phyloP scores from a whole-genome alignment of 805 yeast genomes.

The Wickerhamia fluorescens region DNA sequence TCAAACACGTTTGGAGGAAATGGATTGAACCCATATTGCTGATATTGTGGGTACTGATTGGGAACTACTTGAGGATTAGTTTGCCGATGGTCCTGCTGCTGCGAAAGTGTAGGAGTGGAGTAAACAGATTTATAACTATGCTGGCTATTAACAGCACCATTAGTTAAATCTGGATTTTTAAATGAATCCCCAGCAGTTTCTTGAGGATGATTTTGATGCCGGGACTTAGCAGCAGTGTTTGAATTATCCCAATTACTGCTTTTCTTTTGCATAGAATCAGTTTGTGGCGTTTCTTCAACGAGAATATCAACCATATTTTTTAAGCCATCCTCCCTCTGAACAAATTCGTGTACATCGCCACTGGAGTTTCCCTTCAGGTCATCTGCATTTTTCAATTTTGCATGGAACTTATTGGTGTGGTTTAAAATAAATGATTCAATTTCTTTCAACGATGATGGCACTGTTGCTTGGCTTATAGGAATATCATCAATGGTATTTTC shows the following conservation, averaged over 20 bases:
- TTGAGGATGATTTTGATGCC: not conserved
- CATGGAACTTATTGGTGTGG: slow-evolving; percentile 22
- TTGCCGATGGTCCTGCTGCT: not conserved
- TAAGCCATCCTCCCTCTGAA: slow-evolving; percentile 8
- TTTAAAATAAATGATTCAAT: slow-evolving; percentile 29
- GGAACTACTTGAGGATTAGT: not conserved
- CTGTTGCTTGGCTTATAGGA: slow-evolving; percentile 3
- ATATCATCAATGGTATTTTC: slow-evolving; percentile 2
- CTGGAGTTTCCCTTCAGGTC: slow-evolving; percentile 4
- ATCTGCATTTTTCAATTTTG: slow-evolving; percentile 2
- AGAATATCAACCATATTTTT: slow-evolving; percentile 14
- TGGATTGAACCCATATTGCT: slow-evolving; percentile 2
- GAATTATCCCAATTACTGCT: too few species aligned
- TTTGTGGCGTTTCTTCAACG: slow-evolving; percentile 7
- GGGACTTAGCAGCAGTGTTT: not conserved
- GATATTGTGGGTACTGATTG: slow-evolving; percentile 4
- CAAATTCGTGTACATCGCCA: slow-evolving; percentile 1
- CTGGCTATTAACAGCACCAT: too few species aligned
- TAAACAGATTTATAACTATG: too few species aligned
- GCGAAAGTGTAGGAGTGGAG: not conserved
- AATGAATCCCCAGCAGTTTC: too few species aligned
- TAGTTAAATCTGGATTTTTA: too few species aligned
- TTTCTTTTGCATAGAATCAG: too few species aligned
- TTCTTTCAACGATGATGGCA: slow-evolving; percentile 27
- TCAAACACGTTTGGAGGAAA: slow-evolving; percentile 1